These are phyloP conservation scores for Podochytrium sp. DNA, from an alignment of 192 early-diverging fungal species.

Conservation along the genomic window DNA sequence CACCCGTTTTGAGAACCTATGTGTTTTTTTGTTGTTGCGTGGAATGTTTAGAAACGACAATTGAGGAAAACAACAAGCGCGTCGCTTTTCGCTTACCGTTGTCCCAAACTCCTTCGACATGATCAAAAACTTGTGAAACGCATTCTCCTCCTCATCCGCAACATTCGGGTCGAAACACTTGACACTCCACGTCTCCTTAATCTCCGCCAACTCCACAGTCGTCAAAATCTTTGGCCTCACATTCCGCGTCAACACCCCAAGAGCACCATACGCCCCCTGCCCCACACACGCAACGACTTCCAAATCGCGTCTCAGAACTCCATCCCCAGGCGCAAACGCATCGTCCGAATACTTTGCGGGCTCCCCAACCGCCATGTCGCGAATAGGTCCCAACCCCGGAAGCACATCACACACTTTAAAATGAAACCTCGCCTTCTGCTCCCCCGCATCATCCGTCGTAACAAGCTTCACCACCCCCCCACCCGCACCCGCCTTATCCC, in stretches of 20 bases:
- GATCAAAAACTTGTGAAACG: constrained; percentile 53
- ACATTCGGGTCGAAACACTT: constrained; percentile 48
- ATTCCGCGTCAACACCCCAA: constrained; percentile 64
- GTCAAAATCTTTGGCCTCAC: constrained; percentile 64
- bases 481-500: background rate
- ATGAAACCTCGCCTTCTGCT: constrained; percentile 47
- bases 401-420: constrained; percentile 81
- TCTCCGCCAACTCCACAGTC: constrained; percentile 57
- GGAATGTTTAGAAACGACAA: background rate
- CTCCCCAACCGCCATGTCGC: constrained; percentile 74
- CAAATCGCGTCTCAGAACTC: constrained; percentile 31
- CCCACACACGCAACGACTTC: constrained; percentile 68
- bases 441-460: constrained; percentile 19
- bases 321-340: constrained; percentile 31
- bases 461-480: background rate
- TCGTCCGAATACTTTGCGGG: constrained; percentile 42
- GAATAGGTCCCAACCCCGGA: constrained; percentile 77
- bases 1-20: constrained; percentile 79
- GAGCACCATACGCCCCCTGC: constrained; percentile 57
- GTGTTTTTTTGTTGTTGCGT: background rate
- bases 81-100: constrained; percentile 50
- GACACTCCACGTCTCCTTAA: constrained; percentile 73
- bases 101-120: constrained; percentile 68
- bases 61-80: constrained; percentile 13
- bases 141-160: background rate